Base-by-base conservation (phyloP, 805 yeast species). In the Lipomyces mesembrius region DNA sequence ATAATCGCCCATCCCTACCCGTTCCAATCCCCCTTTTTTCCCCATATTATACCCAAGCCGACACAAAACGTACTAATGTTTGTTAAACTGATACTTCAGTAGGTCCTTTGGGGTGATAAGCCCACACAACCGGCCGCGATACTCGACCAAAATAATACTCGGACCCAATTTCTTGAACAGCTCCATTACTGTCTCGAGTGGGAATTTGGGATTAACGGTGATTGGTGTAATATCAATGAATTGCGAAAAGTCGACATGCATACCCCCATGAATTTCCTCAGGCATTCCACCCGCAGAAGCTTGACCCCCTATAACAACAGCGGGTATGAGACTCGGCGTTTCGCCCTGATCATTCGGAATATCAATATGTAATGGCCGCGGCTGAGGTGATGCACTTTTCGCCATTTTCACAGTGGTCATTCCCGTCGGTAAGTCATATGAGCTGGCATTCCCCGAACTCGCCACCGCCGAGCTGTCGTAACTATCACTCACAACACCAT, bases 81-180 rank as follows among this genome's bases (percentile, higher is more conserved):
- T 43, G 27, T 34, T 60, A 60, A 69, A 69, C 54, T 74, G 76
- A 64, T 73, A 91, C 68, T 88, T 82, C 61, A 93, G 77, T 20
- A 94, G 81, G 74, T 93, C 98, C 74, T 95, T 95, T 65, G 93
- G 83, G 0, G 97, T 91, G 1, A 96, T 79, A n/a, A 91, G 74
- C 0, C 99, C 99, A 17, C 72, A 62, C 20, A 91, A 74, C 1
- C 75, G 68, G 1, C 93, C 95, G 37, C 83, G 77, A 9, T 85
- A 82, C 63, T 88, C 89, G 1, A 91, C 88, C 54, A 89, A 81
- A 0, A 95, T 82, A 35, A 87, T 83, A 56, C 90, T 81, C 8
- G 97, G 97, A 0, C 98, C 97, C 35, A 92, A 75, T 70, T 88
- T 87, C 66, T 85, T 83, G 75, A 95, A 94, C 29, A 92, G 78